These are phyloP conservation scores for Uncinocarpus reesii DNA, from an alignment of 2,329 filamentous ascomycete genomes.

Conservation along the genomic window DNA sequence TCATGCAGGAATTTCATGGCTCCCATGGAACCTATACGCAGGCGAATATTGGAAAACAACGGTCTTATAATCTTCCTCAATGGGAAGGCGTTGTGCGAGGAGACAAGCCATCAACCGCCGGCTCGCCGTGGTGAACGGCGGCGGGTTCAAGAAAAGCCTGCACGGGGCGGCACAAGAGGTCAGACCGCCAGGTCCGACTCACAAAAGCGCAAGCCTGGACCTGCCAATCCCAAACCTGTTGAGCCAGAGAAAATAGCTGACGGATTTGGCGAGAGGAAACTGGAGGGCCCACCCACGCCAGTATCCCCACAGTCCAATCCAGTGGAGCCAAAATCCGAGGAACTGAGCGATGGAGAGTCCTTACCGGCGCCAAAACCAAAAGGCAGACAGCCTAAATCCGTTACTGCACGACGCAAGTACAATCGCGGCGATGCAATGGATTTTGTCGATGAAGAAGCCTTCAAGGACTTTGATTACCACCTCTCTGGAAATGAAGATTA, in stretches of 20 bases:
- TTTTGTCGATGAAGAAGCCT: constrained; percentile 77
- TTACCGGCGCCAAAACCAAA: constrained; percentile 34
- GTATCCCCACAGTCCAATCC: constrained; percentile 46
- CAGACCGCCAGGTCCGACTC: constrained; percentile 30
- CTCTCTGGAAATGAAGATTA: constrained; percentile 77
- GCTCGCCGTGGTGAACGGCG: constrained; percentile 62
- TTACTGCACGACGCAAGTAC: constrained; percentile 77
- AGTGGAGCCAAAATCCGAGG: constrained; percentile 48
- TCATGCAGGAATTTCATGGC: constrained; percentile 96
- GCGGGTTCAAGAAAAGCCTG: constrained; percentile 40
- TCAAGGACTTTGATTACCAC: constrained; percentile 81
- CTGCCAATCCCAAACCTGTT: constrained; percentile 31
- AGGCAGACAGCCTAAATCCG: constrained; percentile 56
- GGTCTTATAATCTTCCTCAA: constrained; percentile 91
- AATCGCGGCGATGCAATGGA: constrained; percentile 68
- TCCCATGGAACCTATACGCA: constrained; percentile 92
- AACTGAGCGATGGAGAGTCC: constrained; percentile 36
- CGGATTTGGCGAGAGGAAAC: constrained; percentile 28
- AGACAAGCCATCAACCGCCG: constrained; percentile 90
- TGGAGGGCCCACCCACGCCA: constrained; percentile 44
- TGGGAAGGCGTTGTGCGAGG: constrained; percentile 89
- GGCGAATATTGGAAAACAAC: constrained; percentile 90
- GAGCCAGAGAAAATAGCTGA: constrained; percentile 34
- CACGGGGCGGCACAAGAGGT: constrained; percentile 30
- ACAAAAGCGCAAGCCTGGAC: constrained; percentile 38